These are phyloP conservation scores for Aeminium ludgeri DNA, from an alignment of 495 filamentous ascomycete genomes.

Conservation along the genomic window DNA sequence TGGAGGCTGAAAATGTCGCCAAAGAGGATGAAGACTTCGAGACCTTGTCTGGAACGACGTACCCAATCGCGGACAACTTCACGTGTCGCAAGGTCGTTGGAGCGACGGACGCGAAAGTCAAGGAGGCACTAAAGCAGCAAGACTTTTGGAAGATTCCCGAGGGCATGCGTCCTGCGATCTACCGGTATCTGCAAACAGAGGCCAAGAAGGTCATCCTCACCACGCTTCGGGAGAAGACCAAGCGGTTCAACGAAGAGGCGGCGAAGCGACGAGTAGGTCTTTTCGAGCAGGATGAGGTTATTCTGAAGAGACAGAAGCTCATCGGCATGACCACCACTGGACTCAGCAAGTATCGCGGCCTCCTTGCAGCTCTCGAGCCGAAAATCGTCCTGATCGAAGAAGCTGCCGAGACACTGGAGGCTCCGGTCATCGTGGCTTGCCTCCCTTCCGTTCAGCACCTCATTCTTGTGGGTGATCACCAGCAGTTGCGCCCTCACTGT, in stretches of 20 bases:
- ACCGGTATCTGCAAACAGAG: conserved; percentile 35
- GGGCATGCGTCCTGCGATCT: conserved; percentile 38
- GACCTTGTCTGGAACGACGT: conserved; percentile 31
- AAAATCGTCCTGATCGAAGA: conserved; percentile 55
- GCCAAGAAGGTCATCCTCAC: conserved; percentile 29
- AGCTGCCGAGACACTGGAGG: conserved; percentile 57
- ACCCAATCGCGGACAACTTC: conserved; percentile 33
- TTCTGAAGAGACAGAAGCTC: conserved; percentile 38
- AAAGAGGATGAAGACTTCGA: conserved; percentile 39
- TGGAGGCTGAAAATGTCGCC: conserved; percentile 41
- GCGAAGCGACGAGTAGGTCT: conserved; percentile 33
- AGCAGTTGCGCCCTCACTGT: conserved; percentile 51
- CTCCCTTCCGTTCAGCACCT: conserved; percentile 53
- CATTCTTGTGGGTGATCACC: conserved; percentile 61
- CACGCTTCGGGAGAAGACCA: conserved; percentile 28
- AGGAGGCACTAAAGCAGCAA: conserved; percentile 18
- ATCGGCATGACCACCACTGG: conserved; percentile 71
- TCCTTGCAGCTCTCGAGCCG: conserved; percentile 55
- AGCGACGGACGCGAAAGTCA: conserved; percentile 19
- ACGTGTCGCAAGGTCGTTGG: conserved; percentile 23
- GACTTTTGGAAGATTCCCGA: conserved; percentile 43
- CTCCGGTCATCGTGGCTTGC: conserved; percentile 45
- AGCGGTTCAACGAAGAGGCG: conserved; percentile 28
- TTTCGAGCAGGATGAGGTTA: conserved; percentile 37
- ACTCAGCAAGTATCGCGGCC: conserved; percentile 66